phyloP scores from a whole-genome alignment of 176 grass and related monocot genomes.

The Zoysia japonica region DNA sequence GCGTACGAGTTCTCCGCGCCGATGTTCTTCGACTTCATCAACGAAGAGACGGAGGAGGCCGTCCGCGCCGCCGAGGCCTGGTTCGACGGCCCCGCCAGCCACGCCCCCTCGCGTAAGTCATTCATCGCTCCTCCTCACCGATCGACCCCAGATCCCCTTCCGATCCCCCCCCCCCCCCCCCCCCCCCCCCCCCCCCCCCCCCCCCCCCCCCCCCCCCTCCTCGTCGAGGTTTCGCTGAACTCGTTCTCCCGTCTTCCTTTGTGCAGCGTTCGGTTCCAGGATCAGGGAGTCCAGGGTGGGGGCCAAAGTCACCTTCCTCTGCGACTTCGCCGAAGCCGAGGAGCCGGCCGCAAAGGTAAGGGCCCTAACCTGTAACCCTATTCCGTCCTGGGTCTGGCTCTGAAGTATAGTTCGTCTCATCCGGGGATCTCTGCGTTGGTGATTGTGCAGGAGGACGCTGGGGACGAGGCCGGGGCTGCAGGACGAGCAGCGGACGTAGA shows the following conservation, averaged over 20 bases:
- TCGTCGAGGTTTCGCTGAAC: not conserved
- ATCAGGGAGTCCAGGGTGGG: constrained; percentile 66
- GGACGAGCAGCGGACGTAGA: not conserved
- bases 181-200: not conserved
- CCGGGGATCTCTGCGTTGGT: constrained; percentile 7
- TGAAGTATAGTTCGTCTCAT: not conserved
- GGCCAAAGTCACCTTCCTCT: constrained; percentile 57
- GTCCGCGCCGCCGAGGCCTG: constrained; percentile 65
- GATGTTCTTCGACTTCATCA: constrained; percentile 75
- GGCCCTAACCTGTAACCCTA: not conserved
- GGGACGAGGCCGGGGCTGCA: not conserved
- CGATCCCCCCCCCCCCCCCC: not conserved
- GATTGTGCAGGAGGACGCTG: constrained; percentile 25
- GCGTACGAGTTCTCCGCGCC: constrained; percentile 14
- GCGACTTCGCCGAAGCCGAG: constrained; percentile 55
- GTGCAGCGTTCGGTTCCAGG: constrained; percentile 67
- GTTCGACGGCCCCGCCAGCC: constrained; percentile 67
- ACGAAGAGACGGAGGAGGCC: constrained; percentile 66
- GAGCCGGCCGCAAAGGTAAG: constrained; percentile 58
- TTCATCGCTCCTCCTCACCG: not conserved
- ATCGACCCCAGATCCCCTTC: not conserved
- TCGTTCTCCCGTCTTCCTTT: not conserved
- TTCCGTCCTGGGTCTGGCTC: not conserved
- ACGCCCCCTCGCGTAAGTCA: constrained; percentile 76
- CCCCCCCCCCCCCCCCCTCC: not conserved